Evolutionary conservation across 352 stramenopile genomes (phyloP).

Genomic region (Lagenidium sp.): DNA sequence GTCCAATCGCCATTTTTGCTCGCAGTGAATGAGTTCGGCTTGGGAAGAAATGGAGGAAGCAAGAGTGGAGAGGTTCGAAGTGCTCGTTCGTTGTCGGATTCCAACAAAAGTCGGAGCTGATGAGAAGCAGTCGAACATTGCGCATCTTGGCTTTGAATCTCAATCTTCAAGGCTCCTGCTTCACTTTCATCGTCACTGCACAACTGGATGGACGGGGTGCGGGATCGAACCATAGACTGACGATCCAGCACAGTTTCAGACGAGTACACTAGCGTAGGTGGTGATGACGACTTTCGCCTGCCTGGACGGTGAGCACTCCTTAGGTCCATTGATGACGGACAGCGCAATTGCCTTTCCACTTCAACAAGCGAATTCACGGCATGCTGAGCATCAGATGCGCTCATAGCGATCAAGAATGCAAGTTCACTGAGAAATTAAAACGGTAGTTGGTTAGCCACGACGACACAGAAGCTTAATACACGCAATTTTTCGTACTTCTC

Average conservation of each 20-base stretch:
- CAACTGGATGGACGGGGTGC: constrained; percentile 16
- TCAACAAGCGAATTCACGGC: constrained; percentile 19
- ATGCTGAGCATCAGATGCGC: constrained; percentile 28
- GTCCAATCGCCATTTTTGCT: constrained; percentile 16
- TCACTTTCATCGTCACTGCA: constrained; percentile 11
- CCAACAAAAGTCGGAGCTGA: no score
- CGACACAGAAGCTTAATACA: background rate
- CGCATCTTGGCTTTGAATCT: no score
- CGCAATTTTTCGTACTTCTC: constrained; percentile 20
- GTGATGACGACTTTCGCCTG: background rate
- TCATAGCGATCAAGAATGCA: constrained; percentile 38
- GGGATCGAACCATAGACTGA: constrained; percentile 25
- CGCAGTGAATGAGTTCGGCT: constrained; percentile 8
- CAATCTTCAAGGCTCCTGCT: background rate
- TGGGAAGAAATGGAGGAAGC: constrained; percentile 8
- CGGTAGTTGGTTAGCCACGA: no score
- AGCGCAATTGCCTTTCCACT: constrained; percentile 1
- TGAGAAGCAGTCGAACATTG: background rate
- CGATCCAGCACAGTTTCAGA: constrained; percentile 37
- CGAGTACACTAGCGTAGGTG: constrained; percentile 36
- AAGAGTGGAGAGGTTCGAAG: constrained; percentile 5
- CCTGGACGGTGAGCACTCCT: constrained; percentile 1
- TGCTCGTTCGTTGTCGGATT: no score
- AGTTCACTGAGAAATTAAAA: constrained; percentile 24
- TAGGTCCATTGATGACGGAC: background rate